Conservation (phyloP, 2,329 filamentous ascomycete species). For the Decorospora gaudefroyi region DNA sequence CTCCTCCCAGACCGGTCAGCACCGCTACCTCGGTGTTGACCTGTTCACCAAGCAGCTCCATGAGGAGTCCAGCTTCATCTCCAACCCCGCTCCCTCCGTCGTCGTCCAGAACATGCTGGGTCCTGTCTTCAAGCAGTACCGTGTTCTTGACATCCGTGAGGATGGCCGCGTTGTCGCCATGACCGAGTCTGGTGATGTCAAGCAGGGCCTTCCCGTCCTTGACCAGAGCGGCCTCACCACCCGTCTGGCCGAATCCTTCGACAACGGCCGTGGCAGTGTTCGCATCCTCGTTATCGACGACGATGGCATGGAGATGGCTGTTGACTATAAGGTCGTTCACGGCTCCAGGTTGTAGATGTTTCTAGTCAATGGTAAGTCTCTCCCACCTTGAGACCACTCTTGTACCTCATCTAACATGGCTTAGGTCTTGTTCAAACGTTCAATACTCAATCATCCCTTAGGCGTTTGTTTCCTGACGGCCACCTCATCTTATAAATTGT, state of each 20-base stretch:
- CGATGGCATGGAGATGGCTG: constrained; percentile 87
- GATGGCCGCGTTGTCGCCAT: constrained; percentile 84
- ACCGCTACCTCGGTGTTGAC: constrained; percentile 99
- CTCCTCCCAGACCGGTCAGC: constrained; percentile 96
- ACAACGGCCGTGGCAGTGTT: constrained; percentile 89
- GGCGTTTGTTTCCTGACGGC: constrained; percentile 43
- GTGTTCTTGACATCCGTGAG: constrained; percentile 94
- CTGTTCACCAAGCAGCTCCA: constrained; percentile 99
- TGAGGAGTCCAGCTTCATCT: constrained; percentile 97
- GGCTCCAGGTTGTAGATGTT: constrained; percentile 64
- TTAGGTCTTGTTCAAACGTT: constrained; percentile 36
- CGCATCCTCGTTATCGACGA: constrained; percentile 96
- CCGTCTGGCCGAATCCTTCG: constrained; percentile 81
- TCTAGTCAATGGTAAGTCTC: constrained; percentile 39
- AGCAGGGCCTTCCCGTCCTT: constrained; percentile 90
- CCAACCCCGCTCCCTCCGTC: constrained; percentile 93
- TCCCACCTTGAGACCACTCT: not conserved
- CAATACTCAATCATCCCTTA: constrained; percentile 38
- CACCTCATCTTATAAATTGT: constrained; percentile 41
- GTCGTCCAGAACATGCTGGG: constrained; percentile 99
- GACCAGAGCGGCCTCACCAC: constrained; percentile 89
- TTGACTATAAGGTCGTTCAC: constrained; percentile 99
- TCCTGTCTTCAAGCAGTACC: constrained; percentile 99
- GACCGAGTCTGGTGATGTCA: constrained; percentile 98
- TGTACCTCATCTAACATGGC: constrained; percentile 19